Percentiles rank a stretch among this genome's conserved stretches.
These are phyloP conservation scores for Vitellaria paradoxa DNA, from an alignment of 179 eudicot genomes.

Conservation along the genomic window DNA sequence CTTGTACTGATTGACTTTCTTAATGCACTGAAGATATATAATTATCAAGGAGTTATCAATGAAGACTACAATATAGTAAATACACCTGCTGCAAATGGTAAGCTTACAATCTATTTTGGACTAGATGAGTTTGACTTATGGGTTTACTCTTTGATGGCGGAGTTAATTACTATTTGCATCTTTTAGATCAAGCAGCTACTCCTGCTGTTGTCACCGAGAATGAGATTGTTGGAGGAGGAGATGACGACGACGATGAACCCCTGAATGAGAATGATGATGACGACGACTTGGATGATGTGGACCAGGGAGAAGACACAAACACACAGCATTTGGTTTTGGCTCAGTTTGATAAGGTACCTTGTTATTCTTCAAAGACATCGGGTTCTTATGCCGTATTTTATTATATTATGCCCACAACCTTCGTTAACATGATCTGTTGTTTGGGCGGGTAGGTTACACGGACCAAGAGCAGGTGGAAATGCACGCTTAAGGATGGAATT, in stretches of 20 bases:
- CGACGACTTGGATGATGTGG: slow-evolving; percentile 84
- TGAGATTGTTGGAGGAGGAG: slow-evolving; percentile 56
- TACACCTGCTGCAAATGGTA: slow-evolving; percentile 88
- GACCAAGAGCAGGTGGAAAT: slow-evolving; percentile 93
- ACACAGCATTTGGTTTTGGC: slow-evolving; percentile 90
- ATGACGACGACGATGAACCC: slow-evolving; percentile 91
- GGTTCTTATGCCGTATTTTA: neutral
- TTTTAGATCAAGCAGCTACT: slow-evolving; percentile 73
- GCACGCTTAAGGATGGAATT: slow-evolving; percentile 93
- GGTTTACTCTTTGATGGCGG: slow-evolving; percentile 20
- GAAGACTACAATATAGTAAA: slow-evolving; percentile 90
- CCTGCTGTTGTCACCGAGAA: slow-evolving; percentile 63
- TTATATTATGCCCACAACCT: neutral
- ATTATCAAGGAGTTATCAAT: slow-evolving; percentile 81
- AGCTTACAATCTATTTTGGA: slow-evolving; percentile 17
- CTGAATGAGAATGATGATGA: slow-evolving; percentile 94
- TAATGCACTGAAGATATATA: slow-evolving; percentile 66
- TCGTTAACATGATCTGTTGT: neutral
- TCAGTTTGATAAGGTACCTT: slow-evolving; percentile 88
- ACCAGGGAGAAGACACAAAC: slow-evolving; percentile 83
- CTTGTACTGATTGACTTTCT: slow-evolving; percentile 17
- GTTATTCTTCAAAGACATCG: neutral
- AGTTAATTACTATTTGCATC: slow-evolving; percentile 9
- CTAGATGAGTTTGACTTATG: slow-evolving; percentile 16
- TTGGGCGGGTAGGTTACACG: slow-evolving; percentile 64